These are phyloP conservation scores for Castanopsis chinensis DNA, from an alignment of 306 rosid species.

Conservation along the genomic window DNA sequence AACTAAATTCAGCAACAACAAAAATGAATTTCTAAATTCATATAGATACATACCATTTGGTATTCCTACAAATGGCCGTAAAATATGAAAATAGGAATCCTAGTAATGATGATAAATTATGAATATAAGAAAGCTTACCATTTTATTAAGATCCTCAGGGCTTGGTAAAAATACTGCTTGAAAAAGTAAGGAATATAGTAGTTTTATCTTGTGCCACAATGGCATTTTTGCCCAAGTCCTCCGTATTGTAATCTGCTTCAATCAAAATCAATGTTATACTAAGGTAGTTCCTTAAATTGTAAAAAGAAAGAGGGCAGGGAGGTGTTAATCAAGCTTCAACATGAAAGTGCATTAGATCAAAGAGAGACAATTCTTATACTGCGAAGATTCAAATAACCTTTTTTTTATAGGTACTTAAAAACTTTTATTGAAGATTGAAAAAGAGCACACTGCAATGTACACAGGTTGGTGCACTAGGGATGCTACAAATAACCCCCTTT, in stretches of 20 bases:
- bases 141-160: constrained; percentile 67
- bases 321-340: background rate
- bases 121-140: constrained; percentile 50
- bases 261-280: constrained; percentile 25
- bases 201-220: constrained; percentile 83
- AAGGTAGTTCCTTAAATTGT: background rate
- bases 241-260: constrained; percentile 68
- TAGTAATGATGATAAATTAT: constrained; percentile 9
- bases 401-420: too few relatives aligned
- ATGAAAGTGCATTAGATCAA: background rate
- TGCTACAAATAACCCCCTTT: too few relatives aligned
- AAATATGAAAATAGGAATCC: background rate
- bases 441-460: too few relatives aligned
- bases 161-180: constrained; percentile 85
- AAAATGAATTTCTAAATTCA: background rate
- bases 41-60: background rate
- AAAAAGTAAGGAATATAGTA: constrained; percentile 61
- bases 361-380: background rate
- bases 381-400: background rate
- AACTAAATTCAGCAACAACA: constrained; percentile 7
- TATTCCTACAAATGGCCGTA: background rate
- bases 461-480: too few relatives aligned
- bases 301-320: background rate
- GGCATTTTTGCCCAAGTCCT: constrained; percentile 98
- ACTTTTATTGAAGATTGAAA: too few relatives aligned